phyloP scores from a whole-genome alignment of 2,329 filamentous ascomycete species.

The Cytospora schulzeri region DNA sequence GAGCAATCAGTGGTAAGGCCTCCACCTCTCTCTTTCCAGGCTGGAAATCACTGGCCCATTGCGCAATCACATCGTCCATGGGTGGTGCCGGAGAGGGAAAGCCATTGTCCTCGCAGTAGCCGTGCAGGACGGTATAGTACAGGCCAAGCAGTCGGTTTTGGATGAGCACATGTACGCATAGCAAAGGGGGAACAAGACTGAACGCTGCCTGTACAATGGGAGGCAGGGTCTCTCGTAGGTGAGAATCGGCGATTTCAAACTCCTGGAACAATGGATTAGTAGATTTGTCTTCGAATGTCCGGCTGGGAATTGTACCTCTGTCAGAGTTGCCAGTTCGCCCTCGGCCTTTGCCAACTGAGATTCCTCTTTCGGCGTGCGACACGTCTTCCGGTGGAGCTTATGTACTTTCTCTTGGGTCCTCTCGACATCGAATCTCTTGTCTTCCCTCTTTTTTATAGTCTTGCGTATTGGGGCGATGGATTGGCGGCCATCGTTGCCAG shows the following conservation, averaged over 20 bases:
- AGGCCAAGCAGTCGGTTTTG: constrained; percentile 78
- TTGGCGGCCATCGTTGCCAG: constrained; percentile 69
- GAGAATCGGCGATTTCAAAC: constrained; percentile 74
- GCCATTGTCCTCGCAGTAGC: constrained; percentile 68
- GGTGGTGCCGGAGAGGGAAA: constrained; percentile 73
- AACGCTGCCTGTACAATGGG: constrained; percentile 71
- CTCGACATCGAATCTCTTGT: constrained; percentile 81
- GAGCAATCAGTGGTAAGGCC: constrained; percentile 62
- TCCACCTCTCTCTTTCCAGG: constrained; percentile 69
- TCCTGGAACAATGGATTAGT: constrained; percentile 48
- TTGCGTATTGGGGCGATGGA: constrained; percentile 74
- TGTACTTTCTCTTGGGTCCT: constrained; percentile 72
- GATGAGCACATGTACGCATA: constrained; percentile 71
- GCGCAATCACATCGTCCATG: constrained; percentile 69
- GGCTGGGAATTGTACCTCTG: constrained; percentile 51
- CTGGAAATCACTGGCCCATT: constrained; percentile 66
- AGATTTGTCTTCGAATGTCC: background rate
- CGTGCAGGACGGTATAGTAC: constrained; percentile 76
- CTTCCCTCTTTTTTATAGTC: constrained; percentile 82
- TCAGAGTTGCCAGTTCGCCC: constrained; percentile 65
- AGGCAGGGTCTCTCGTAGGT: constrained; percentile 71
- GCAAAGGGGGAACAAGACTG: constrained; percentile 71
- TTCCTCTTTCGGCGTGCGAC: constrained; percentile 73
- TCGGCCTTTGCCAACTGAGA: constrained; percentile 70
- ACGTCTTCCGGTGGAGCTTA: constrained; percentile 69